A percentile compares a stretch with the other conserved stretches of the same genome.
These are phyloP conservation scores for Pestalotiopsis sp. DNA, from an alignment of 2,329 filamentous ascomycete species.

Conservation along the genomic window DNA sequence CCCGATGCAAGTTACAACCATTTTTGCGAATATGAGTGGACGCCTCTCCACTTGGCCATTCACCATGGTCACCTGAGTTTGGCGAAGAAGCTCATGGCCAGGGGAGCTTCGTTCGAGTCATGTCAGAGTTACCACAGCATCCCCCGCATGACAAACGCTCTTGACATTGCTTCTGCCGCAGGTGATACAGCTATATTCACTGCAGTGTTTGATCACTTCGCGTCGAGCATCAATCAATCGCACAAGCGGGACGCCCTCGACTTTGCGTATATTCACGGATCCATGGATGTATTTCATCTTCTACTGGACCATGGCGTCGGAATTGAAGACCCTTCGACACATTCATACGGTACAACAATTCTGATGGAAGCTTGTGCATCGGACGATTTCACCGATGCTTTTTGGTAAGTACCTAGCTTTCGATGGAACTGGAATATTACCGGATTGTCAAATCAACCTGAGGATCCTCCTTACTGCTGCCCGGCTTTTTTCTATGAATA, in stretches of 20 bases:
- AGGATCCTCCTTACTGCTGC: too few relatives aligned
- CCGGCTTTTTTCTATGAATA: too few relatives aligned
- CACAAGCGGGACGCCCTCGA: not conserved
- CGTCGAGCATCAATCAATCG: not conserved
- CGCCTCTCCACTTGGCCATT: not conserved
- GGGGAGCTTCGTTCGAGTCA: not conserved
- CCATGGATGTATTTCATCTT: not conserved
- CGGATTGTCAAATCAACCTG: too few relatives aligned
- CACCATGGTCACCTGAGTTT: not conserved
- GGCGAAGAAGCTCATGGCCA: not conserved
- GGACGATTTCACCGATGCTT: not conserved
- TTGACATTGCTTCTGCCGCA: not conserved
- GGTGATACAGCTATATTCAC: not conserved
- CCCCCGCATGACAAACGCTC: not conserved
- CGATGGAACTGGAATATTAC: not conserved
- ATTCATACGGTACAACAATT: not conserved
- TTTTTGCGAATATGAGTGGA: not conserved
- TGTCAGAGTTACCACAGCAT: not conserved
- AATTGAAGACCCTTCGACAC: not conserved
- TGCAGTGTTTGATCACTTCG: not conserved
- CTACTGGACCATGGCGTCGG: not conserved
- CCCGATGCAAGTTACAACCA: not conserved
- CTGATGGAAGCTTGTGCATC: not conserved
- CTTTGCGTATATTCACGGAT: not conserved
- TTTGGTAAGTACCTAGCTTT: not conserved